phyloP scores from a whole-genome alignment of 2,329 filamentous ascomycete species.

The Trichothecium sympodiale region DNA sequence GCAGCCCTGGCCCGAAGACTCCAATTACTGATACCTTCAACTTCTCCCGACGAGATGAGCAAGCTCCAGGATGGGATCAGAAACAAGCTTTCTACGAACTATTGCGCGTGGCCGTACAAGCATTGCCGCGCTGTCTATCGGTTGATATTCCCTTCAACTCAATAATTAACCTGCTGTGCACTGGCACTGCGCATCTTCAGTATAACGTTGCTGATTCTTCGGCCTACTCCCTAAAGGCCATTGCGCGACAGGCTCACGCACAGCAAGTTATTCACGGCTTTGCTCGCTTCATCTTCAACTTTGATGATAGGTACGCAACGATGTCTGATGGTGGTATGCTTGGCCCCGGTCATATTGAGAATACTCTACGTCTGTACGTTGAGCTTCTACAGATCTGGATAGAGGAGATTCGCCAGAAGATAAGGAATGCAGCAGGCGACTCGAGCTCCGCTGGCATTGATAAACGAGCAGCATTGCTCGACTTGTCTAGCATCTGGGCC shows the following conservation, averaged over 20 bases:
- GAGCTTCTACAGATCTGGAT: slow-evolving; percentile 96
- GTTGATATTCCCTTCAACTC: slow-evolving; percentile 86
- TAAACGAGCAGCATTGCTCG: slow-evolving; percentile 65
- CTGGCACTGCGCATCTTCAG: slow-evolving; percentile 91
- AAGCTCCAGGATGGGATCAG: slow-evolving; percentile 61
- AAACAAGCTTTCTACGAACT: slow-evolving; percentile 94
- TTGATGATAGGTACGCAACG: slow-evolving; percentile 92
- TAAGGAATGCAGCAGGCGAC: slow-evolving; percentile 57
- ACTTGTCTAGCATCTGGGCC: slow-evolving; percentile 78
- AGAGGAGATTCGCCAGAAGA: slow-evolving; percentile 84
- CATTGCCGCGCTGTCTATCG: slow-evolving; percentile 85
- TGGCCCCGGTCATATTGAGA: slow-evolving; percentile 88
- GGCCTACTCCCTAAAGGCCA: slow-evolving; percentile 85
- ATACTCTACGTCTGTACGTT: slow-evolving; percentile 82
- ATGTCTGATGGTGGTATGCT: slow-evolving; percentile 98
- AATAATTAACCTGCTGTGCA: slow-evolving; percentile 88
- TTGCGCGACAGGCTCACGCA: slow-evolving; percentile 83
- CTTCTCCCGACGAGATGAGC: slow-evolving; percentile 75
- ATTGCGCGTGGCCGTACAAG: slow-evolving; percentile 89
- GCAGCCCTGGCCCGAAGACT: slow-evolving; percentile 77
- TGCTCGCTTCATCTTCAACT: slow-evolving; percentile 95
- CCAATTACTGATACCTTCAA: slow-evolving; percentile 91
- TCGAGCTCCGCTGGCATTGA: slow-evolving; percentile 53
- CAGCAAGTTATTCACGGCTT: slow-evolving; percentile 96
- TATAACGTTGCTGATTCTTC: slow-evolving; percentile 86